Evolutionary conservation across 164 flowering plant genomes (phyloP), one percentile per base, ranked within the genome.

Genomic region (Amborella trichopoda): DNA sequence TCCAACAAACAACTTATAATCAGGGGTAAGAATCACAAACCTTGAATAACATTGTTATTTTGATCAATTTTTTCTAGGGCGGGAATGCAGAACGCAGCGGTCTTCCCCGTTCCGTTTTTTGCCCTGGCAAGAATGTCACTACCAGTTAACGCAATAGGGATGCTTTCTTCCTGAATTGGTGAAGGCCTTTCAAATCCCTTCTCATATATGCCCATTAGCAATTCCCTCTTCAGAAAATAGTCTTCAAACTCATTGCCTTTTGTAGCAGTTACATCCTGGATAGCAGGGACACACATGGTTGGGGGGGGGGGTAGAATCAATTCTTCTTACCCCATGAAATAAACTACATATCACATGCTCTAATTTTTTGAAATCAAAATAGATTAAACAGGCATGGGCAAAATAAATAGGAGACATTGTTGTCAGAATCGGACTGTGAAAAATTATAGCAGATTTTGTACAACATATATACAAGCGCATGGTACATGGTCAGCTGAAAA

Each of bases 201-300:
- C 56, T 66, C 70, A 57, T 66, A 66, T 43, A 66, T 66, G 18
- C 70, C 70, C 70, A 66, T 66, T 19, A 66, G 66, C 18, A 66
- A 43, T 25, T 66, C 70, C 26, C 70, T 62, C 36, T 66, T 66
- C 41, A 66, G 55, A 44, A 66, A 66, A 48, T 66, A 66, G 46
- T 66, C 70, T 43, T 66, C 70, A 53, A 66, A 66, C 33, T 66
- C 70, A 61, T 66, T 66, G 39, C 70, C 70, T 42, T 66, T 66
- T 22, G 70, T 66, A 6, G 70, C 66, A n/a, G 66, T 62, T 11
- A 62, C 66, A 49, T 62, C 66, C 66, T 62, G 49, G 18, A 6
- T 36, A 10, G 14, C 48, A 11, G 26, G 36, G 22, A 20, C 30
- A 33, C n/a, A n/a, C n/a, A n/a, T n/a, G n/a, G n/a, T n/a, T n/a